Evolutionary conservation across 768 basidiomycete genomes (phyloP), one percentile per base, ranked within the genome.

Genomic region (Pleurotus tuber-regium): DNA sequence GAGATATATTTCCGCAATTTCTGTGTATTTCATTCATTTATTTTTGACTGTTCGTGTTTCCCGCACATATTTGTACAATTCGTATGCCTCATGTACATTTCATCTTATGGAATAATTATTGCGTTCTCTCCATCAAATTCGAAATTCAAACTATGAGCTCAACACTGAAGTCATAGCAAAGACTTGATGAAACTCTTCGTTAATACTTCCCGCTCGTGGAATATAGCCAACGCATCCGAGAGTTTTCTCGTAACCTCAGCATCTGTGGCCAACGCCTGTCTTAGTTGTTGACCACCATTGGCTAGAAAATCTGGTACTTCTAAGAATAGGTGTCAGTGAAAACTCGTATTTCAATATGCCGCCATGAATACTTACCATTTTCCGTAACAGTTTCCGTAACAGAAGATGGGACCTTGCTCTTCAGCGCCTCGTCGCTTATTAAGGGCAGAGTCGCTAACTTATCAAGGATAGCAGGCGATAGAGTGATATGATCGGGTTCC

Each of bases 211-310:
- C 63, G 70, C 55, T 70, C 69, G 1, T 59, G 70, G 54, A 79
- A 78, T 16, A 77, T 70, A 41, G 59, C 54, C 41, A 79, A 57
- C 16, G 79, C 78, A 55, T 79, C 77, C 9, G 62, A 52, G 29
- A 79, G 61, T 56, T 76, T 77, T 26, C 76, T 66, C 9, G 67
- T 63, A 9, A 69, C 62, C 54, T 77, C 76, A 24, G 59, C 50
- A 48, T 78, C 73, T 1, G 54, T 54, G 5, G 58, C 63, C 18
- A 79, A 54, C 3, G 71, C 74, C 23, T 71, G 61, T 43, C 59
- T 61, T 6, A 78, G 63, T 9, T 63, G 59, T 4, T 59, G 61
- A 9, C 61, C 75, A 8, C 58, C 60, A 44, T 73, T 58, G 5
- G 54, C 66, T 14, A 79, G 65, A 44, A 67, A 76, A 53, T 75